A percentile compares a stretch with the other conserved stretches of the same genome.
Conservation (phyloP, 495 filamentous ascomycete genomes). For the Neurospora sublineolata region DNA sequence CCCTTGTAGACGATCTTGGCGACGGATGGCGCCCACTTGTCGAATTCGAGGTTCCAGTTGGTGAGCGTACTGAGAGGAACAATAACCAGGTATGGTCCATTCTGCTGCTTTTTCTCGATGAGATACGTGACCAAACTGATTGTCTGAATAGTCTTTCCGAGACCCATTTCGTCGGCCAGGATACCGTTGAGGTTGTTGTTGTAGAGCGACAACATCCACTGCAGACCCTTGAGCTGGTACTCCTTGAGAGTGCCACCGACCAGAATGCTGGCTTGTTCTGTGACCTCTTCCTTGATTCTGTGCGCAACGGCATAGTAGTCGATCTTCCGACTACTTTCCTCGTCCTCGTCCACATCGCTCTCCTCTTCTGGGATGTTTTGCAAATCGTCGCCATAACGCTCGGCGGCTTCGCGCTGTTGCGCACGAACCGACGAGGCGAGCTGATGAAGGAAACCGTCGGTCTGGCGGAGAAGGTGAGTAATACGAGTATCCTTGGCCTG, state of each 20-base stretch:
- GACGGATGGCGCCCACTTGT: conserved; percentile 93
- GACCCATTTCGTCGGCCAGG: conserved; percentile 97
- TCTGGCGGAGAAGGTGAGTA: conserved; percentile 88
- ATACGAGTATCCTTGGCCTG: conserved; percentile 99
- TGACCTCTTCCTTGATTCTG: conserved; percentile 84
- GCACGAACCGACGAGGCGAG: conserved; percentile 84
- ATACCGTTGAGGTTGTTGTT: conserved; percentile 99
- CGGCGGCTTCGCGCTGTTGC: conserved; percentile 73
- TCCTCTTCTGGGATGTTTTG: conserved; percentile 48
- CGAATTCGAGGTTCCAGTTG: conserved; percentile 97
- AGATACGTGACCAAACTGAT: conserved; percentile 96
- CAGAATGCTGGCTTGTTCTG: conserved; percentile 67
- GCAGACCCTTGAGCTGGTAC: conserved; percentile 93
- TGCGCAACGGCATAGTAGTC: conserved; percentile 99
- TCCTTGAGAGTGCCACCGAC: conserved; percentile 90
- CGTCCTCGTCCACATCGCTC: conserved; percentile 55
- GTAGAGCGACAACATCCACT: conserved; percentile 99
- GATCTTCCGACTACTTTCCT: conserved; percentile 62
- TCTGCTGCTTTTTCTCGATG: conserved; percentile 88
- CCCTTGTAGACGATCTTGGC: conserved; percentile 90
- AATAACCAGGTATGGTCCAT: conserved; percentile 90
- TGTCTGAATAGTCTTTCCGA: conserved; percentile 98
- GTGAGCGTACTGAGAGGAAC: conserved; percentile 93
- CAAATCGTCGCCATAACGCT: conserved; percentile 60
- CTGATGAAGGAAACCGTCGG: conserved; percentile 91